Percentiles rank a stretch among this genome's conserved stretches.
phyloP scores from a whole-genome alignment of 176 grass and related monocot species.

The Cenchrus fungigraminus region DNA sequence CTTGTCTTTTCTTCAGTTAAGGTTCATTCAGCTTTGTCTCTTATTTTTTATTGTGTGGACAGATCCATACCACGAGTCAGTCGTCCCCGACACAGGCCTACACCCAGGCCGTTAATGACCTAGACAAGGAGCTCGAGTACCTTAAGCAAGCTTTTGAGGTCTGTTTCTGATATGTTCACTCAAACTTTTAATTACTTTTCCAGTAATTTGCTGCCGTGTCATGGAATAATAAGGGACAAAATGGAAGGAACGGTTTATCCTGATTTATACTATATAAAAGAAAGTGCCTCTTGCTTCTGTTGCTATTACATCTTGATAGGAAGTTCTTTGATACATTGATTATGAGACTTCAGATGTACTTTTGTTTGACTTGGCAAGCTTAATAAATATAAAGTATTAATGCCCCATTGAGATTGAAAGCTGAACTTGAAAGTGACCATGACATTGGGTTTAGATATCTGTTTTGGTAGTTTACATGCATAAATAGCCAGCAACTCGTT shows the following conservation, averaged over 20 bases:
- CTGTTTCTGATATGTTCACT: not conserved
- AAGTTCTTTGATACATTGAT: not conserved
- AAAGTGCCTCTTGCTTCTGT: not conserved
- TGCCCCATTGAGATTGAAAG: not conserved
- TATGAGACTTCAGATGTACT: constrained; percentile 2
- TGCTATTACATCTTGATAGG: not conserved
- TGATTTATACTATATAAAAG: constrained; percentile 1
- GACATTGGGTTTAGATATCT: not conserved
- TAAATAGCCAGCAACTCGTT: not conserved
- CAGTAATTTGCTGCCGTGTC: not conserved
- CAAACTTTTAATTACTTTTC: not conserved
- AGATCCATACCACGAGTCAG: constrained; percentile 61
- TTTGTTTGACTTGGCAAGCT: not conserved
- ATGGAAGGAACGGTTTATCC: not conserved
- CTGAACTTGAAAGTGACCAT: not conserved
- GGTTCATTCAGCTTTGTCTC: not conserved
- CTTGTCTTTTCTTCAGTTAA: not conserved
- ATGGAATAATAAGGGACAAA: not conserved
- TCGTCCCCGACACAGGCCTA: constrained; percentile 61
- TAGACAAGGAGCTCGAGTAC: constrained; percentile 55
- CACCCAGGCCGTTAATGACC: constrained; percentile 57
- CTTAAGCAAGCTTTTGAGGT: constrained; percentile 64
- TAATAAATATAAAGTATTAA: not conserved
- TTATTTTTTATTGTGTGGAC: not conserved
- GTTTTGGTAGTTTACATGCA: not conserved